Evolutionary conservation across 2,329 filamentous ascomycete genomes (phyloP).

Genomic region (Pyrenochaeta sp.): DNA sequence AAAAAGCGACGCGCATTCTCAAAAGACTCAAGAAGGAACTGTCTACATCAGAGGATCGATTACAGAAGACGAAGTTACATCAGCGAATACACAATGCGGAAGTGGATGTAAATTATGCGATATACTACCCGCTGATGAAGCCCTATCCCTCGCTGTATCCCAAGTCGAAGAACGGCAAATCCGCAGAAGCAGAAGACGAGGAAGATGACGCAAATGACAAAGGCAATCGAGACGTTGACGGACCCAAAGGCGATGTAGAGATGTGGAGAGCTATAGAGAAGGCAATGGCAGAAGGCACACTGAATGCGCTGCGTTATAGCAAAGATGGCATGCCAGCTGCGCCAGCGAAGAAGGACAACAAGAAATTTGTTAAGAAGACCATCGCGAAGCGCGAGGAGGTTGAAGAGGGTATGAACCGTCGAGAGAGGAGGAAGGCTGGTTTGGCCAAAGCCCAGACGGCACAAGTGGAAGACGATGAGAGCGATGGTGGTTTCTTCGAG

Average conservation of each 20-base stretch:
- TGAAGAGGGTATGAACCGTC: constrained; percentile 19
- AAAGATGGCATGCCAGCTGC: constrained; percentile 35
- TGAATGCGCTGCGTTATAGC: constrained; percentile 67
- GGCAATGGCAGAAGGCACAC: constrained; percentile 66
- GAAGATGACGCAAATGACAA: constrained; percentile 37
- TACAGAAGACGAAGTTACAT: constrained; percentile 62
- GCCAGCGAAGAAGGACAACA: constrained; percentile 32
- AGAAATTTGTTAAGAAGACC: constrained; percentile 18
- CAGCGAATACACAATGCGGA: constrained; percentile 71
- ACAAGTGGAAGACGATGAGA: constrained; percentile 42
- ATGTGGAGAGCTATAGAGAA: constrained; percentile 75
- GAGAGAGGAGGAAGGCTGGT: constrained; percentile 25
- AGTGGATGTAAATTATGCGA: constrained; percentile 78
- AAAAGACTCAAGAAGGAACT: constrained; percentile 71
- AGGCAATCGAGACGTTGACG: constrained; percentile 46
- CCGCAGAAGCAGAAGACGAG: constrained; percentile 29
- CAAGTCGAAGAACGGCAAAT: constrained; percentile 34
- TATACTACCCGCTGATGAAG: constrained; percentile 75
- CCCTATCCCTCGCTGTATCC: constrained; percentile 70
- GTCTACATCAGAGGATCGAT: constrained; percentile 57
- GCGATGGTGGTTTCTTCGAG: constrained; percentile 52
- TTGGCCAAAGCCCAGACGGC: constrained; percentile 11
- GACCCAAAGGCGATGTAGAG: constrained; percentile 60
- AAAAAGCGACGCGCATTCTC: constrained; percentile 73
- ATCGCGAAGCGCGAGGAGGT: constrained; percentile 22